Percentiles rank a stretch among this genome's conserved stretches.
Evolutionary conservation across 345 rosid species (phyloP).

Genomic region (Draba incana): DNA sequence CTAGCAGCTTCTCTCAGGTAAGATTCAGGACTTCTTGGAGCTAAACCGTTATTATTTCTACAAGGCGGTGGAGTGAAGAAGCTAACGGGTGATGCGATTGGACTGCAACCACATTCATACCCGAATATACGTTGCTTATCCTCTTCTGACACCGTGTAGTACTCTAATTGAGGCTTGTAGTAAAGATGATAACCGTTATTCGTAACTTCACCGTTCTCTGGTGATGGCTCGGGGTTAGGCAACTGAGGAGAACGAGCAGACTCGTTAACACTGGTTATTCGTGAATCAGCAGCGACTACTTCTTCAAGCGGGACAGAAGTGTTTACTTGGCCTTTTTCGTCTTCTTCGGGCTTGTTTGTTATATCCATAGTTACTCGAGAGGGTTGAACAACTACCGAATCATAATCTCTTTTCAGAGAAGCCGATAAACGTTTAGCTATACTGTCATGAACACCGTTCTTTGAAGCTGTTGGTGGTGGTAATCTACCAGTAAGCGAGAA

Average conservation of each 20-base stretch:
- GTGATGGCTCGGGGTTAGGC: conserved; percentile 33
- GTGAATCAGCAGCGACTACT: conserved; percentile 49
- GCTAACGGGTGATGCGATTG: conserved; percentile 57
- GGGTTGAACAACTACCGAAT: conserved; percentile 52
- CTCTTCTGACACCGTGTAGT: conserved; percentile 41
- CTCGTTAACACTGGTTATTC: conserved; percentile 47
- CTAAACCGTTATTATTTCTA: conserved; percentile 46
- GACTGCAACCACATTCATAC: conserved; percentile 52
- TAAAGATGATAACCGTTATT: conserved; percentile 45
- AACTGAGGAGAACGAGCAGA: conserved; percentile 52
- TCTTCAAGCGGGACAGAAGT: conserved; percentile 48
- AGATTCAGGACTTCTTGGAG: conserved; percentile 70
- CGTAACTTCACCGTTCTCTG: conserved; percentile 42
- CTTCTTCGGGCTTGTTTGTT: conserved; percentile 50
- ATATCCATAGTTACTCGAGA: conserved; percentile 52
- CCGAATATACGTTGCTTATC: conserved; percentile 46
- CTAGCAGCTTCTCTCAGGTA: conserved; percentile 76
- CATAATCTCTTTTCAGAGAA: conserved; percentile 50
- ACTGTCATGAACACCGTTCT: conserved; percentile 52
- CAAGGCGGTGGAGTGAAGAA: conserved; percentile 90
- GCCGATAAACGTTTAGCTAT: conserved; percentile 41
- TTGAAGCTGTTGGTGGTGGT: conserved; percentile 73
- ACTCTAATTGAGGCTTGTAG: conserved; percentile 56
- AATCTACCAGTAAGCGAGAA: conserved; percentile 72
- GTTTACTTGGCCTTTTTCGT: conserved; percentile 51